Base-by-base conservation (phyloP, 2,329 filamentous ascomycete genomes). In the Gnomoniopsis smithogilvyi region DNA sequence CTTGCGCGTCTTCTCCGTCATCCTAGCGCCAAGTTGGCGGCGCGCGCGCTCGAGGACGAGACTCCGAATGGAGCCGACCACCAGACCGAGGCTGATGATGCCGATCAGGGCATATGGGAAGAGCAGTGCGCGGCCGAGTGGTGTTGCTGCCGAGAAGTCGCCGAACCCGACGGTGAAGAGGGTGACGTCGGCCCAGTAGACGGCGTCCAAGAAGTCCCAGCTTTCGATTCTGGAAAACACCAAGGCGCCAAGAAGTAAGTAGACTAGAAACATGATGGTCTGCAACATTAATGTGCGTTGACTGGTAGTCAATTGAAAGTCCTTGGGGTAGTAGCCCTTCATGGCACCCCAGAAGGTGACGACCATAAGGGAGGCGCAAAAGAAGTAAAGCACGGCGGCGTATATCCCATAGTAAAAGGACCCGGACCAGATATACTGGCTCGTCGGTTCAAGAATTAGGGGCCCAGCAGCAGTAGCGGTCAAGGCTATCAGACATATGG, bases 241-340 rank as follows among this genome's bases (percentile, higher is more conserved):
- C 0, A 87, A 82, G 0, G 88, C 91, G 1, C 93, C 93, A 2
- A 92, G 73, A 0, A 90, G 85, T 0, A 97, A 77, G 78, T 95
- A 96, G 51, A 91, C 74, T 54, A 96, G 87, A 68, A 96, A 91
- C 57, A 90, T 77, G 73, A 96, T 96, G 1, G 92, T 96, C 73
- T 97, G 93, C 30, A 96, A 75, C 79, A 97, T 96, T 22, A 97
- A 77, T 0, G 91, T 96, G 11, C 93, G 84, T 72, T 97, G 93
- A 62, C 88, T 89, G 55, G 87, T 84, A 0, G 89, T 93, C 24
- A 96, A 79, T 64, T 82, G 78, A 65, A 96, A 96, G 67, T 92
- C 87, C 65, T 91, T 88, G 7, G 82, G 81, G 67, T 96, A 96
- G 65, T 91, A 89, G 1, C 79, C 78, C 0, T 69, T 67, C 17